Evolutionary conservation across 2,329 filamentous ascomycete species (phyloP), one percentile per base, ranked within the genome.

Genomic region (Albifimbria verrucaria): DNA sequence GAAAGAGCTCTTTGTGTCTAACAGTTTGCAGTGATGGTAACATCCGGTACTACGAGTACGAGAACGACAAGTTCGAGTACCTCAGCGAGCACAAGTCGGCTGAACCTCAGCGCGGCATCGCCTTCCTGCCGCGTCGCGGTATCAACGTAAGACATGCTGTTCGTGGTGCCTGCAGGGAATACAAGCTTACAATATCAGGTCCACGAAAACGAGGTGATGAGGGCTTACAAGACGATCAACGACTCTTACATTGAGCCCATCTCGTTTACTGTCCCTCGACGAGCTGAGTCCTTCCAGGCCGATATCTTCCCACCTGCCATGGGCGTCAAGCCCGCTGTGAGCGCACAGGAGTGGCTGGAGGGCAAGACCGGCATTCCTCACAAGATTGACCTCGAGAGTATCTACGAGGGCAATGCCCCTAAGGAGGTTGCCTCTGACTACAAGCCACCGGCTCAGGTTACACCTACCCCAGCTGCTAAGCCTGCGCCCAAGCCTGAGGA

Each of bases 1-100:
- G 10, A 17, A 26, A 11, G 9, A 12, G 7, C 22, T 51, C 10
- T 11, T 6, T 12, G 24, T n/a, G 20, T 15, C 53, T 62, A 32
- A 63, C 60, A 21, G n/a, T 58, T 11, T 25, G 17, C 57, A 94
- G 90, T 72, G 94, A 99, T 68, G 94, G 94, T 66, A 99, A 99
- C 74, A 99, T 99, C 68, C 92, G 94, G 59, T 99, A 99, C 80
- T 99, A 90, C 71, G 94, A 99, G 74, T 96, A 95, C 67, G 90
- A 95, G 69, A 96, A 97, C 74, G 93, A 97, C 80, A 97, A 97
- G 74, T 97, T 99, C 68, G 93, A 99, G 74, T 96, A 90, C 73
- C 78, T 99, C 51, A 95, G 92, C 58, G 93, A 97, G 71, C 94
- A 97, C 81, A 96, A 97, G 75, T 97, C 94, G n/a, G 78, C 80